Evolutionary conservation across 1,284 basidiomycete species (phyloP).

Genomic region (Tilletia walkeri): DNA sequence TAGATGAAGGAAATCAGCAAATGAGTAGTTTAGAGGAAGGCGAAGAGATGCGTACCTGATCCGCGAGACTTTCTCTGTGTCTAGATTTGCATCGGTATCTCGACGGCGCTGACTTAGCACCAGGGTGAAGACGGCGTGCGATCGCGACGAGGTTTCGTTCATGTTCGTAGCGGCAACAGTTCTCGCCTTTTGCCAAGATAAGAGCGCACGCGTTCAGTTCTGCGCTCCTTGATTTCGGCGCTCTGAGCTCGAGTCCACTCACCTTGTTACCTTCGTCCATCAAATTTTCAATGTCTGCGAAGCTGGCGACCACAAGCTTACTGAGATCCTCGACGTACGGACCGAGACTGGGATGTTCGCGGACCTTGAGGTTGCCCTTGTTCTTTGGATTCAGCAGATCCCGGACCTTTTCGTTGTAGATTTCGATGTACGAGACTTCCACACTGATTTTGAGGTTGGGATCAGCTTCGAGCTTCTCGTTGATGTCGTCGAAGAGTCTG

Average conservation of each 20-base stretch:
- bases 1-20: not conserved
- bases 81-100: conserved; percentile 42
- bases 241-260: not conserved
- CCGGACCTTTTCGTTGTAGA: conserved; percentile 76
- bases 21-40: not conserved
- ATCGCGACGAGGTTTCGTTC: conserved; percentile 51
- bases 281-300: conserved; percentile 93
- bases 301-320: conserved; percentile 84
- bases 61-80: conserved; percentile 48
- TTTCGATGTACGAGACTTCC: conserved; percentile 96
- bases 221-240: too few species aligned
- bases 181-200: conserved; percentile 27
- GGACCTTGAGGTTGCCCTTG: conserved; percentile 88
- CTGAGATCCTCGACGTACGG: conserved; percentile 97
- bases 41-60: conserved; percentile 27
- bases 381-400: conserved; percentile 97
- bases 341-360: conserved; percentile 78
- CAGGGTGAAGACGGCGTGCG: conserved; percentile 51
- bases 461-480: conserved; percentile 65
- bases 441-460: conserved; percentile 77
- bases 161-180: conserved; percentile 52
- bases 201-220: too few species aligned
- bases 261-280: conserved; percentile 99
- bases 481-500: conserved; percentile 81
- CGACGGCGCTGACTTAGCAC: conserved; percentile 42